These are phyloP conservation scores for Corymbia citriodora DNA, from an alignment of 441 rosid species.

Conservation along the genomic window DNA sequence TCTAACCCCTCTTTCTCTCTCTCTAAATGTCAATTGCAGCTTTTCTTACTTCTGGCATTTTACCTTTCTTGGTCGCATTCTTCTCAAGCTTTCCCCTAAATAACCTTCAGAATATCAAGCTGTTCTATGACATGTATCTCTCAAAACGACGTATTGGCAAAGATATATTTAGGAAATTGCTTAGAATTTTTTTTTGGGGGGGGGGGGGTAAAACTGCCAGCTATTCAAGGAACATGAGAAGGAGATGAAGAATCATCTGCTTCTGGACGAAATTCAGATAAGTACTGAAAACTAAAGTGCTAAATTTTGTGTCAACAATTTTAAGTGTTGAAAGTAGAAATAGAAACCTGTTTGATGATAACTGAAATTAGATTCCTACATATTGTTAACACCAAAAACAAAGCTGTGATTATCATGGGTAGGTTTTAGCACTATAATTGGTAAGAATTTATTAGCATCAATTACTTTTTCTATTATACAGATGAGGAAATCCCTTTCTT, in stretches of 20 bases:
- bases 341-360: neutral
- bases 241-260: neutral
- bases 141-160: neutral
- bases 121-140: neutral
- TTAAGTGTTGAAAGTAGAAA: neutral
- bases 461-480: neutral
- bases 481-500: neutral
- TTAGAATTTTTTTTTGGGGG: neutral
- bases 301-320: neutral
- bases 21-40: neutral
- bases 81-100: neutral
- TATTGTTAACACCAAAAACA: neutral
- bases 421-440: neutral
- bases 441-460: neutral
- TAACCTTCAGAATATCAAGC: neutral
- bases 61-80: neutral
- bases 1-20: neutral
- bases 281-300: neutral
- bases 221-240: neutral
- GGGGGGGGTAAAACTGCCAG: neutral
- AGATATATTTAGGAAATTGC: neutral
- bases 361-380: neutral
- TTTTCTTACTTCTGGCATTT: neutral
- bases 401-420: neutral
- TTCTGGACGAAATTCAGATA: neutral